These are phyloP conservation scores for Talaromyces sp. DNA, from an alignment of 2,329 filamentous ascomycete genomes.

Conservation along the genomic window DNA sequence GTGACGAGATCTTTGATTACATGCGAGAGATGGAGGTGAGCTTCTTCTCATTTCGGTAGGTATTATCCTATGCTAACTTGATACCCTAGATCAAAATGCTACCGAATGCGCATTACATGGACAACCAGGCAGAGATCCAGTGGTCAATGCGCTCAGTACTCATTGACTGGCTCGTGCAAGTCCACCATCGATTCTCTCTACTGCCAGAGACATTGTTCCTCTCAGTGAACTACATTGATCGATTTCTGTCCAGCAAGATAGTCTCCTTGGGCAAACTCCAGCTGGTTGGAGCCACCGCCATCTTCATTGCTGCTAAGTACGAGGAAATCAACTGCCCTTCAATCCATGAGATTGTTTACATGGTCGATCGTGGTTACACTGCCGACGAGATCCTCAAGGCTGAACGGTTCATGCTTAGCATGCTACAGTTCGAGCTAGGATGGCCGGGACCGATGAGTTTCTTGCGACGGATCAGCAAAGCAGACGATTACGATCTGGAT, in stretches of 20 bases:
- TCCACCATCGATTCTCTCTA: conserved; percentile 84
- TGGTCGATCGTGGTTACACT: conserved; percentile 90
- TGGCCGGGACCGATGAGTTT: conserved; percentile 99
- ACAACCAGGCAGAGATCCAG: conserved; percentile 91
- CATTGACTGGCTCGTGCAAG: conserved; percentile 97
- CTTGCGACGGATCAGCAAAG: conserved; percentile 92
- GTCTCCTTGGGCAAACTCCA: conserved; percentile 94
- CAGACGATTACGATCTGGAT: conserved; percentile 94
- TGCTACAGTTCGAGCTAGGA: conserved; percentile 91
- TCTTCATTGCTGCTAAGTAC: conserved; percentile 95
- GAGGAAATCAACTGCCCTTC: conserved; percentile 98
- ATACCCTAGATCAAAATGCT: conserved; percentile 63
- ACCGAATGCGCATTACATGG: conserved; percentile 93
- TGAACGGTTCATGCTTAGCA: conserved; percentile 95
- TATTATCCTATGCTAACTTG: conserved; percentile 19
- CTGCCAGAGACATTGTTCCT: conserved; percentile 94
- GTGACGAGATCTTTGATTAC: conserved; percentile 91
- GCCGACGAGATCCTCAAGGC: conserved; percentile 93
- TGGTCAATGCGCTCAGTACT: conserved; percentile 98
- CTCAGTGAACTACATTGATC: conserved; percentile 93
- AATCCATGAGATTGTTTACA: conserved; percentile 91
- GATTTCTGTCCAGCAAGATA: conserved; percentile 89
- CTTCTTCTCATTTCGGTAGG: background rate
- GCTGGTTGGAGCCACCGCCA: conserved; percentile 89
- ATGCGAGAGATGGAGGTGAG: conserved; percentile 81